Percentiles rank a stretch among this genome's conserved stretches.
Evolutionary conservation across 1,284 basidiomycete species (phyloP).

Genomic region (Agaricales sp.): DNA sequence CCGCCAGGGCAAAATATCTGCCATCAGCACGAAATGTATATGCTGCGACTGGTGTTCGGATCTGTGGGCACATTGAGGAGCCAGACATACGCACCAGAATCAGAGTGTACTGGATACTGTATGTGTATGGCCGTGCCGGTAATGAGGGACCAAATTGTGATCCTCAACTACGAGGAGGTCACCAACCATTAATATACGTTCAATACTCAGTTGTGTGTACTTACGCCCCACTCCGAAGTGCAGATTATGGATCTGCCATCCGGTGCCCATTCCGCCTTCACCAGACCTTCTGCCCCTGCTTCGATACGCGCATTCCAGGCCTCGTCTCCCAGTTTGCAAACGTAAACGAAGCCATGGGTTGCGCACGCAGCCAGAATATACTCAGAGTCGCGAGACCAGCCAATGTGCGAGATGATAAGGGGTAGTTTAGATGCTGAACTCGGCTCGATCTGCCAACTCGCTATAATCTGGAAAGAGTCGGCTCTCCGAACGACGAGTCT

Average conservation of each 20-base stretch:
- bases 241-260: slow-evolving; percentile 74
- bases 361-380: slow-evolving; percentile 69
- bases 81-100: slow-evolving; percentile 40
- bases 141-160: slow-evolving; percentile 72
- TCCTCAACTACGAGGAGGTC: slow-evolving; percentile 45
- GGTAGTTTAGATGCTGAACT: slow-evolving; percentile 36
- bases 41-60: slow-evolving; percentile 29
- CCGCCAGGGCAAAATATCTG: slow-evolving; percentile 72
- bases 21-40: slow-evolving; percentile 74
- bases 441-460: slow-evolving; percentile 57
- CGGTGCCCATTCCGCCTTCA: slow-evolving; percentile 78
- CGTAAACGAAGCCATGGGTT: slow-evolving; percentile 52
- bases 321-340: slow-evolving; percentile 67
- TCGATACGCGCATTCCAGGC: slow-evolving; percentile 64
- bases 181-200: slow-evolving; percentile 5
- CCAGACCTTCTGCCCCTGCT: slow-evolving; percentile 74
- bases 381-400: slow-evolving; percentile 79
- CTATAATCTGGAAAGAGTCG: slow-evolving; percentile 65
- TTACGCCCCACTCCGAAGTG: slow-evolving; percentile 82
- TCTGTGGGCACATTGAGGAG: slow-evolving; percentile 1
- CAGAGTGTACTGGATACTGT: slow-evolving; percentile 69
- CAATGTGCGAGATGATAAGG: slow-evolving; percentile 56
- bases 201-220: slow-evolving; percentile 20
- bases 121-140: slow-evolving; percentile 65
- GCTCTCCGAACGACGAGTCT: slow-evolving; percentile 64